A percentile compares a stretch with the other conserved stretches of the same genome.
phyloP scores from a whole-genome alignment of 2,329 filamentous ascomycete genomes.

The Hypoxylon sp. region DNA sequence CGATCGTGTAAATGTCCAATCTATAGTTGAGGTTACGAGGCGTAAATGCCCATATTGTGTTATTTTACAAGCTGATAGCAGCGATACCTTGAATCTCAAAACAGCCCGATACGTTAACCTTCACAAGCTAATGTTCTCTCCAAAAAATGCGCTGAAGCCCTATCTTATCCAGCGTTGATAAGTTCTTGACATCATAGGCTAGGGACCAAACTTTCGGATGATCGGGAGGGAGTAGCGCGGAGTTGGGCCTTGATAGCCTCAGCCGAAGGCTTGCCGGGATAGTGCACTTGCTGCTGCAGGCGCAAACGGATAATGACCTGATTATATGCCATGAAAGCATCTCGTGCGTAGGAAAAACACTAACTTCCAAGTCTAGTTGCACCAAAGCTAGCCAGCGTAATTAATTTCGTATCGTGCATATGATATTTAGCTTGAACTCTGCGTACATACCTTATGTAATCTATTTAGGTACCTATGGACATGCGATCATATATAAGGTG shows the following conservation, averaged over 20 bases:
- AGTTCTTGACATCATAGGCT: background rate
- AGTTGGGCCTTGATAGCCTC: slow-evolving; percentile 27
- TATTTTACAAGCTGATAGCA: background rate
- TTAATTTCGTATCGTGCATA: slow-evolving; percentile 3
- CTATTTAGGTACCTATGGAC: background rate
- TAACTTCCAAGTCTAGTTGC: slow-evolving; percentile 3
- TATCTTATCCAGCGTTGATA: background rate
- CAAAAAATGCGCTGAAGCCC: background rate
- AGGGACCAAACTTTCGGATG: slow-evolving; percentile 17
- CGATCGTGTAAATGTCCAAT: too few species aligned
- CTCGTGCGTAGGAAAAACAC: background rate
- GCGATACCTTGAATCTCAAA: background rate
- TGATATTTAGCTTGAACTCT: slow-evolving; percentile 5
- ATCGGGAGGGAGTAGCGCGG: slow-evolving; percentile 14
- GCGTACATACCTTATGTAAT: too few species aligned
- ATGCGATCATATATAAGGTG: slow-evolving; percentile 19
- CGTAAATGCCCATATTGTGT: background rate
- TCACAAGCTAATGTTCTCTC: too few species aligned
- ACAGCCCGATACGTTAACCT: too few species aligned
- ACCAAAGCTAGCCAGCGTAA: slow-evolving; percentile 6
- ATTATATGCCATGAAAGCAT: slow-evolving; percentile 11
- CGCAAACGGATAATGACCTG: slow-evolving; percentile 17
- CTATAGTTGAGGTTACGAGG: background rate
- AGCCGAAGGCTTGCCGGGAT: slow-evolving; percentile 25
- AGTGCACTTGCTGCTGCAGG: slow-evolving; percentile 17